A percentile compares a stretch with the other conserved stretches of the same genome.
Conservation (phyloP, 75 land plant species). For the Azolla pinnata region DNA sequence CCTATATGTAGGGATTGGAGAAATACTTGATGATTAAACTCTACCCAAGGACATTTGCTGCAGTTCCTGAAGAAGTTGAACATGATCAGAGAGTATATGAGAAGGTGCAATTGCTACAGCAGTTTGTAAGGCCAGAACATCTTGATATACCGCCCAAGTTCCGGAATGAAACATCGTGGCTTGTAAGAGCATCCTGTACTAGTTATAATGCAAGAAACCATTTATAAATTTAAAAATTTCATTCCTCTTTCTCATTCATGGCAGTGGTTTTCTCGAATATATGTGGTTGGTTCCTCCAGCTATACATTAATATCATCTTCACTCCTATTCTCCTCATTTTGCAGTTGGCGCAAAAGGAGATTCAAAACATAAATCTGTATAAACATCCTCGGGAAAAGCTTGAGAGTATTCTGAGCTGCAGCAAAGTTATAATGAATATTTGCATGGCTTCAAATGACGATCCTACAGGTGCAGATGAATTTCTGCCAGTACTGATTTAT, state of each 20-base stretch:
- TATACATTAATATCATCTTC: neutral
- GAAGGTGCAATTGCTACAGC: conserved; percentile 73
- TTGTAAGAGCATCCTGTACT: conserved; percentile 38
- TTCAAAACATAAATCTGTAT: conserved; percentile 92
- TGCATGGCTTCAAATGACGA: conserved; percentile 64
- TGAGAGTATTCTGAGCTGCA: conserved; percentile 84
- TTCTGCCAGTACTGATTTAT: conserved; percentile 95
- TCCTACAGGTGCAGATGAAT: conserved; percentile 98
- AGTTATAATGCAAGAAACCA: neutral
- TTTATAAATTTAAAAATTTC: neutral
- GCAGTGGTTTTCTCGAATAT: no score
- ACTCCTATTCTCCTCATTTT: neutral
- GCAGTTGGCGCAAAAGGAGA: conserved; percentile 95
- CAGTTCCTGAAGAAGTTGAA: conserved; percentile 72
- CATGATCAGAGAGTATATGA: conserved; percentile 65
- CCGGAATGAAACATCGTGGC: conserved; percentile 95
- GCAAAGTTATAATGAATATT: conserved; percentile 85
- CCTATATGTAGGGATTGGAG: conserved; percentile 95
- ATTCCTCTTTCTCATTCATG: neutral
- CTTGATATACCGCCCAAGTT: conserved; percentile 75
- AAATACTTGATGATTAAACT: conserved; percentile 98
- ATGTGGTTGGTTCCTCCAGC: no score
- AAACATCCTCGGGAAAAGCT: conserved; percentile 97
- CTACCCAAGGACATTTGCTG: conserved; percentile 69
- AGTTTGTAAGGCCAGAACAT: conserved; percentile 84